phyloP scores from a whole-genome alignment of 2,329 filamentous ascomycete genomes.

The Pseudogymnoascus verrucosus region DNA sequence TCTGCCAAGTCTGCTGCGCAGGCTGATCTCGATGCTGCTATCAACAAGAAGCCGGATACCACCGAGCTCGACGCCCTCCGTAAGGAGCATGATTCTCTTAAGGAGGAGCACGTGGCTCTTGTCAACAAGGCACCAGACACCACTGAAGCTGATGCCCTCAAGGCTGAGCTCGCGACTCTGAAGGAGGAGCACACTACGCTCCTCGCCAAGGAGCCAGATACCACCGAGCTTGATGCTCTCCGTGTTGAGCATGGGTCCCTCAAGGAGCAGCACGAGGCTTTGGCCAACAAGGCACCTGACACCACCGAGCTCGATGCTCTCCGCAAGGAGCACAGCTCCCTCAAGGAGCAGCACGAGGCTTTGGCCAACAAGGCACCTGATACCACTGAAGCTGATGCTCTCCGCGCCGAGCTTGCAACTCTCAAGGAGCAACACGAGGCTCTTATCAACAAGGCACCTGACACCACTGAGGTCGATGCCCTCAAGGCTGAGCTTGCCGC shows the following conservation, averaged over 20 bases:
- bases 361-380: slow-evolving; percentile 45
- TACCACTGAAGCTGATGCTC: slow-evolving; percentile 43
- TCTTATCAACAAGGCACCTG: slow-evolving; percentile 42
- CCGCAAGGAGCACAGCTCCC: slow-evolving; percentile 28
- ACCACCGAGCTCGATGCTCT: slow-evolving; percentile 44
- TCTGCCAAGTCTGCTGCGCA: slow-evolving; percentile 35
- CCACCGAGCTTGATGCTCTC: slow-evolving; percentile 37
- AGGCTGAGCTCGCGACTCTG: slow-evolving; percentile 40
- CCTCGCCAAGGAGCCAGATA: slow-evolving; percentile 25
- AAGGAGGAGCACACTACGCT: slow-evolving; percentile 41
- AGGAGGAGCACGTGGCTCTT: slow-evolving; percentile 43
- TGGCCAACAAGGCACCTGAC: slow-evolving; percentile 47
- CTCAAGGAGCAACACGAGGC: slow-evolving; percentile 35
- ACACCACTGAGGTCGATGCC: slow-evolving; percentile 42
- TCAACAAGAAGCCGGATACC: slow-evolving; percentile 49
- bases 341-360: slow-evolving; percentile 42
- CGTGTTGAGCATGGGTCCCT: slow-evolving; percentile 33
- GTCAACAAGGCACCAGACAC: slow-evolving; percentile 47
- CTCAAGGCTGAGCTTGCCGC: slow-evolving; percentile 53
- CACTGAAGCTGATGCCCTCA: slow-evolving; percentile 44
- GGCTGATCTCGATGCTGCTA: slow-evolving; percentile 52
- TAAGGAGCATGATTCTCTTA: slow-evolving; percentile 23
- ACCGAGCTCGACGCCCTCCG: slow-evolving; percentile 42
- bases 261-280: slow-evolving; percentile 40
- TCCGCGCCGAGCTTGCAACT: slow-evolving; percentile 28